Evolutionary conservation across 495 filamentous ascomycete species (phyloP).

Genomic region (Pseudoneurospora amorphoporcata): DNA sequence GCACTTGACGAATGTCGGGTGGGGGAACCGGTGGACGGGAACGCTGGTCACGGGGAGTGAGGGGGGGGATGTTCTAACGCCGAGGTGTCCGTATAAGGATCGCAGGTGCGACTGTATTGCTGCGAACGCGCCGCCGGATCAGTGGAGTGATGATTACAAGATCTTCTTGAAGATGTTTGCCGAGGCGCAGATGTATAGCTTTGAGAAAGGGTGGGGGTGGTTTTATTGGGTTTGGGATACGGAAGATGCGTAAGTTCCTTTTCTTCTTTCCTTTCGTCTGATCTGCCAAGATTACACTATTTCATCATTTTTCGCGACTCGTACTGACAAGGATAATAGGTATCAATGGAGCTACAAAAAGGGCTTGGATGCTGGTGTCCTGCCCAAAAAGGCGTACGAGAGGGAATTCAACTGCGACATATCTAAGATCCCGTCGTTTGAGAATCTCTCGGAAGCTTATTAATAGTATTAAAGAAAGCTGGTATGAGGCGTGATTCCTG

Average conservation of each 20-base stretch:
- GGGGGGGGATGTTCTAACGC: conserved; percentile 43
- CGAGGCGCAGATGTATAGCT: conserved; percentile 88
- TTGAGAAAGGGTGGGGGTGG: conserved; percentile 90
- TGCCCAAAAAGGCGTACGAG: conserved; percentile 70
- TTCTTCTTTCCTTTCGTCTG: not conserved
- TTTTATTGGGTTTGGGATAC: conserved; percentile 85
- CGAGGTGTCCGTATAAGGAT: conserved; percentile 59
- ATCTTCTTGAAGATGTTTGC: conserved; percentile 80
- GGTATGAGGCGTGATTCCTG: not conserved
- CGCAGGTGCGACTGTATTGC: conserved; percentile 57
- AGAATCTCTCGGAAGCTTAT: conserved; percentile 57
- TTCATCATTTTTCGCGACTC: too few species aligned
- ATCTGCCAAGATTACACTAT: too few species aligned
- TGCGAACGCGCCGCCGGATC: conserved; percentile 61
- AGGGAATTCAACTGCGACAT: conserved; percentile 64
- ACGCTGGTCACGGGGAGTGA: conserved; percentile 51
- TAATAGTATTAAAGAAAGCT: conserved; percentile 18
- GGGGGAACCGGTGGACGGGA: conserved; percentile 86
- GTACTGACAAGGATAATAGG: conserved; percentile 53
- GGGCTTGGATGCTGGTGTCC: conserved; percentile 70
- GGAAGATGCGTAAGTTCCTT: conserved; percentile 27
- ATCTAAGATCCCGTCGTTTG: conserved; percentile 59
- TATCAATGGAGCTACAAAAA: conserved; percentile 92
- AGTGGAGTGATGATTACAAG: conserved; percentile 70
- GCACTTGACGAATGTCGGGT: conserved; percentile 82